Base-by-base conservation (phyloP, 371 early-diverging fungal genomes). In the Zancudomyces culisetae region DNA sequence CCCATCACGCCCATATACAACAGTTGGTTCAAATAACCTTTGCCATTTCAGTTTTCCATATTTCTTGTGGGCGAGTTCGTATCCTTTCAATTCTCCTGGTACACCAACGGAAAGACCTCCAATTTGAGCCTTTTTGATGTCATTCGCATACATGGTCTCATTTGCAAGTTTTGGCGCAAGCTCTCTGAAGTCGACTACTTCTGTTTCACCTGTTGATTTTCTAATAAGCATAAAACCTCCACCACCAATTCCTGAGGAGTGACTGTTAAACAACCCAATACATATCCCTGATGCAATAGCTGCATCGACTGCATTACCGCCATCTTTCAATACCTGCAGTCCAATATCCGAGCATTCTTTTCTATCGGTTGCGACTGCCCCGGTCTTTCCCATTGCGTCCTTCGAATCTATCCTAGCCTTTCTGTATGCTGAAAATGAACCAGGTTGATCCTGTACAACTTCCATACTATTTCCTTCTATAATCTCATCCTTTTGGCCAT, bases 201-300 rank as follows among this genome's bases (percentile, higher is more conserved):
- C 35, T 6, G 40, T 46, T n/a, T 43, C 60, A 58, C 26, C 74
- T 69, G 15, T 77, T 72, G 54, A 76, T 69, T 23, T 76, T 22
- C 90, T 80, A n/a, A 97, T 72, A 18, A 94, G 64, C 82, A 96
- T 83, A 64, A 98, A 96, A 3, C 99, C 99, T 30, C 99, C 99
- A 3, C 90, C 93, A 23, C 95, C 92, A 40, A 90, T 87, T 49
- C 99, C 99, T n/a, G 90, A 81, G 10, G 90, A 81, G 74, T 92
- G 97, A 12, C 74, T 77, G 63, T 98, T 86, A 47, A 95, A 78
- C 8, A 87, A 80, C 26, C 98, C 99, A 51, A 95, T 78, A 60
- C 93, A 95, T 18, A 98, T 62, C 12, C 88, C 73, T 21, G 94
- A 73, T 1, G 95, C 91, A 52, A 99, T 81, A 2, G 93, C 90